A percentile compares a stretch with the other conserved stretches of the same genome.
Conservation (phyloP, 1,284 basidiomycete species). For the Sporisorium exsertum region DNA sequence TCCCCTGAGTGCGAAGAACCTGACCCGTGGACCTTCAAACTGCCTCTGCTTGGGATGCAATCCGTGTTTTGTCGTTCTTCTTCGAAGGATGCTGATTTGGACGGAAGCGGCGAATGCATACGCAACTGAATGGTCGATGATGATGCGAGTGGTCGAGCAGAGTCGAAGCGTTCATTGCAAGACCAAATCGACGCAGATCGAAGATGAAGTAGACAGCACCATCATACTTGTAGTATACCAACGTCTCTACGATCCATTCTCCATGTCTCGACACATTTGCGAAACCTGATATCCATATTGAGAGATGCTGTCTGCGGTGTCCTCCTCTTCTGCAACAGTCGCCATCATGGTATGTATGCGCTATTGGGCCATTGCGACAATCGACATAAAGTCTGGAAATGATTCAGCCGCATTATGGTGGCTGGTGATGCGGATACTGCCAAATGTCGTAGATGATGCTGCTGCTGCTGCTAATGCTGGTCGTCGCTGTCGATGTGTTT, state of each 20-base stretch:
- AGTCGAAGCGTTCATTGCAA: background rate
- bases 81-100: background rate
- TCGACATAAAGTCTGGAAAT: background rate
- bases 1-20: background rate
- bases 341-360: background rate
- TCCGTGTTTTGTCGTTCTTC: background rate
- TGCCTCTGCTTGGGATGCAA: background rate
- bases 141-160: background rate
- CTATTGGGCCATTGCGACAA: background rate
- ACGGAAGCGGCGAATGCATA: background rate
- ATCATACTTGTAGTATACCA: background rate
- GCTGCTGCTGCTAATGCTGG: conserved; percentile 13
- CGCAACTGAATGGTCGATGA: background rate
- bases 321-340: background rate
- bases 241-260: background rate
- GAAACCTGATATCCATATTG: background rate
- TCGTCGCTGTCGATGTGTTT: conserved; percentile 16
- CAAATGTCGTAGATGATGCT: background rate
- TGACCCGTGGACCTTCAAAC: background rate
- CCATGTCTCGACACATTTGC: background rate
- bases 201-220: background rate
- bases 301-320: background rate
- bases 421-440: conserved; percentile 15
- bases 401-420: no score
- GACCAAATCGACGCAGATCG: background rate